phyloP scores from a whole-genome alignment of 768 basidiomycete species.

The Boletellus emodensis region DNA sequence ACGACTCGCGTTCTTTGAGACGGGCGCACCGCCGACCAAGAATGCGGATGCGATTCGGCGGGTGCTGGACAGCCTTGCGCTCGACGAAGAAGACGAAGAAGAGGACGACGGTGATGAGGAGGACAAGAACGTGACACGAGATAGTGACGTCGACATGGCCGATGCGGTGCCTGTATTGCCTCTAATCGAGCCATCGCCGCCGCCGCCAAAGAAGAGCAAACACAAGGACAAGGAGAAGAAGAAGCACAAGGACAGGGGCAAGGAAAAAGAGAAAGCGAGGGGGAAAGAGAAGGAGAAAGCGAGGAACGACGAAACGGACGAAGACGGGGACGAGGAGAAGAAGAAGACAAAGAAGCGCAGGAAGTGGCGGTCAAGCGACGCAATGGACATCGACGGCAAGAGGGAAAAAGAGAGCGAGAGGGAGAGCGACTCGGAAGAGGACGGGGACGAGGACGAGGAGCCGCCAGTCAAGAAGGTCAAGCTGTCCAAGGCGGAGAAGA shows the following conservation, averaged over 20 bases:
- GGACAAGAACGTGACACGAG: not conserved
- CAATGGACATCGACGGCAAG: slow-evolving; percentile 55
- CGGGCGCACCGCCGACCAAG: slow-evolving; percentile 82
- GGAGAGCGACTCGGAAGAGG: slow-evolving; percentile 35
- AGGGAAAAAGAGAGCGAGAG: slow-evolving; percentile 41
- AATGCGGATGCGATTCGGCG: slow-evolving; percentile 90
- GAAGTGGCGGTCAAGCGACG: slow-evolving; percentile 66
- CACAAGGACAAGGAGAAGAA: slow-evolving; percentile 32
- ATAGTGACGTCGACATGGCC: slow-evolving; percentile 42
- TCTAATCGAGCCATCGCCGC: slow-evolving; percentile 50
- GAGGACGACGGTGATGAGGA: slow-evolving; percentile 42
- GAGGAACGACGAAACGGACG: not conserved
- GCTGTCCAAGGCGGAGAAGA: slow-evolving; percentile 82
- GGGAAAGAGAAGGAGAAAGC: not conserved
- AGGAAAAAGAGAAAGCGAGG: not conserved
- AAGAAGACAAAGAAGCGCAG: slow-evolving; percentile 35
- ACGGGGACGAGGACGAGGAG: slow-evolving; percentile 18
- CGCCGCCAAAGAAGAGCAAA: slow-evolving; percentile 63
- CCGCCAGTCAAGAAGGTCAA: slow-evolving; percentile 67
- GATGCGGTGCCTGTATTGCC: slow-evolving; percentile 48
- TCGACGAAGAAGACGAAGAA: slow-evolving; percentile 59
- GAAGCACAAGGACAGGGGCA: slow-evolving; percentile 9
- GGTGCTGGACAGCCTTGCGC: slow-evolving; percentile 72
- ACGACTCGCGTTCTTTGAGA: slow-evolving; percentile 91
- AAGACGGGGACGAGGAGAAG: slow-evolving; percentile 37